Conservation (phyloP, 805 yeast species). For the Yamadazyma phyllophila region DNA sequence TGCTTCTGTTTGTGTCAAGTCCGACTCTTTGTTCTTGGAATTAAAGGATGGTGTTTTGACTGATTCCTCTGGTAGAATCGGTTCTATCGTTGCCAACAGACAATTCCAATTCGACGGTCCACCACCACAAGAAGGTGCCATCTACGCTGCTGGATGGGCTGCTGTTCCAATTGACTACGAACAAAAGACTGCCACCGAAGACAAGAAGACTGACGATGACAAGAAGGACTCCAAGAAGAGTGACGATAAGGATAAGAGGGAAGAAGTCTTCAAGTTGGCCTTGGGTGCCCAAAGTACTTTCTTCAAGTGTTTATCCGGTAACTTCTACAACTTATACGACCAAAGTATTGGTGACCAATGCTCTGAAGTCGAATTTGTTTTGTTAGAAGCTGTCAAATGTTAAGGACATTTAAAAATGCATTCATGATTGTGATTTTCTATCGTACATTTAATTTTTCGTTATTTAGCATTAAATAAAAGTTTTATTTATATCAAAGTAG, state of each 20-base stretch:
- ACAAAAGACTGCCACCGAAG: slow-evolving; percentile 5
- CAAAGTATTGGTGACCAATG: slow-evolving; percentile 49
- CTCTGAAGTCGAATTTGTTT: slow-evolving; percentile 18
- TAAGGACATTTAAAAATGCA: slow-evolving; percentile 8
- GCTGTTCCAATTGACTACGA: slow-evolving; percentile 23
- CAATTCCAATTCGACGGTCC: slow-evolving; percentile 82
- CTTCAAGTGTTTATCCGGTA: slow-evolving; percentile 75
- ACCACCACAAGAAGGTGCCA: slow-evolving; percentile 78
- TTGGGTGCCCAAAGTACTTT: slow-evolving; percentile 60
- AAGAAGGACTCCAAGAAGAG: background rate
- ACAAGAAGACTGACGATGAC: background rate
- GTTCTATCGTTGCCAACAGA: slow-evolving; percentile 51
- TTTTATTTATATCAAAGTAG: background rate
- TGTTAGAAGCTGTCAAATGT: slow-evolving; percentile 18
- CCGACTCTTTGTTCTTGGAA: slow-evolving; percentile 19
- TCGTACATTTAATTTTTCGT: slow-evolving; percentile 5
- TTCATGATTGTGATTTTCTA: background rate
- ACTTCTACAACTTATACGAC: slow-evolving; percentile 77
- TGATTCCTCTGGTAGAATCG: slow-evolving; percentile 42
- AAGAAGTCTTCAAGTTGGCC: slow-evolving; percentile 43
- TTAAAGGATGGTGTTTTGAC: slow-evolving; percentile 25
- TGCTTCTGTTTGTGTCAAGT: slow-evolving; percentile 10
- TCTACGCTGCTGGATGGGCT: slow-evolving; percentile 64
- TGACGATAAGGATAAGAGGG: slow-evolving; percentile 4
- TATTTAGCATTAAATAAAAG: background rate